Percentiles rank a stretch among this genome's conserved stretches.
Evolutionary conservation across 257 asterid genomes (phyloP).

Genomic region (Scutellaria minor): DNA sequence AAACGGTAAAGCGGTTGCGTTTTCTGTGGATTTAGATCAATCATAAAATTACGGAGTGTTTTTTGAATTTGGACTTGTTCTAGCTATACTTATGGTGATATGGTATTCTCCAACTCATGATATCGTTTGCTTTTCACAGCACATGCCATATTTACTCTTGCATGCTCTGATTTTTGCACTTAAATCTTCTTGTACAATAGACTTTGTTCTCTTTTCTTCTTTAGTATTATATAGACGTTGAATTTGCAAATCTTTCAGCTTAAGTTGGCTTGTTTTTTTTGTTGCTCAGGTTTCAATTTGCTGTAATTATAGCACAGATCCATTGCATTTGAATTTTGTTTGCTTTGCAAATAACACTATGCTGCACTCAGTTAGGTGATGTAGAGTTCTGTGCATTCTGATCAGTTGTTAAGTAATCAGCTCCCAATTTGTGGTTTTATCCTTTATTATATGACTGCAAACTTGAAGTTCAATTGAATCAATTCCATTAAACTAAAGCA

Average conservation of each 20-base stretch:
- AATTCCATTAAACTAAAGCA: background rate
- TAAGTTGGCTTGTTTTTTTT: conserved; percentile 2
- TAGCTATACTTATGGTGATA: background rate
- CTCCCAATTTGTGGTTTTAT: background rate
- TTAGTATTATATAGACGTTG: background rate
- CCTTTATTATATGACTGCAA: conserved; percentile 13
- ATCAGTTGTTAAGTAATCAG: background rate
- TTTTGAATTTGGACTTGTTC: background rate
- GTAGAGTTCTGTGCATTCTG: conserved; percentile 7
- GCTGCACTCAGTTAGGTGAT: background rate
- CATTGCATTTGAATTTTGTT: background rate
- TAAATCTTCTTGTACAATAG: background rate
- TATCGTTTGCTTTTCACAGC: background rate
- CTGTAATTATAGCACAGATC: conserved; percentile 2
- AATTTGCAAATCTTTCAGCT: background rate
- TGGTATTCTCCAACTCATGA: conserved; percentile 1
- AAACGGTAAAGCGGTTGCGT: conserved; percentile 15
- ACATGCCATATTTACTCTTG: background rate
- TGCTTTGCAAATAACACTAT: background rate
- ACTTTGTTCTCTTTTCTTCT: background rate
- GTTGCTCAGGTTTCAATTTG: conserved; percentile 10
- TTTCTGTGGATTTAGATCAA: conserved; percentile 2
- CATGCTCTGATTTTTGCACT: background rate
- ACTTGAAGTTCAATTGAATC: background rate
- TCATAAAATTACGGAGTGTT: background rate